Base-by-base conservation (phyloP, 2,329 filamentous ascomycete species). In the Phaeophleospora eucalypticola region DNA sequence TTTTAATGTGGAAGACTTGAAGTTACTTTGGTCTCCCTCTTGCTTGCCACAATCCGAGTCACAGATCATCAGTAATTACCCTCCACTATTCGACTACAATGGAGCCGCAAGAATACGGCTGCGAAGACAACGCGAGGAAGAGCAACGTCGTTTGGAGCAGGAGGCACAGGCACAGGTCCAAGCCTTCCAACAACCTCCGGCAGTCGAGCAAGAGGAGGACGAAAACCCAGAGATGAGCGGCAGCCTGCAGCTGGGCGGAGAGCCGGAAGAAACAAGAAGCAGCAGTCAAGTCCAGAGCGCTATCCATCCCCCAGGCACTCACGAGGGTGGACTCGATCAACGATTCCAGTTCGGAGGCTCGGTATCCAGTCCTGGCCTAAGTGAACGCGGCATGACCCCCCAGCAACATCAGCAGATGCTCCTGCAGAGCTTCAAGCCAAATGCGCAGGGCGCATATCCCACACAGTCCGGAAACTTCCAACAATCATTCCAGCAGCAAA, bases 171-270 rank as follows among this genome's bases (percentile, higher is more conserved):
- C 24, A 18, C 24, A 29, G 12, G 37, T 24, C 19, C 50, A 52
- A 39, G 67, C 77, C 18, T 60, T 79, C 16, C 73, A 76, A 53
- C 71, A 74, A 18, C 68, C 71, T 14, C 61, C 68, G 17, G 67
- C 68, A 35, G 67, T 69, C 3, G 74, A 77, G 36, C 75, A 77
- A 20, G 89, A 95, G 54, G 88, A 87, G 47, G 24, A 29, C 24
- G n/a, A n/a, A n/a, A 84, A 86, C 46, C 81, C 82, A 1, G 89
- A 93, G 67, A 62, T 62, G 51, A 86, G 86, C 56, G 87, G 87
- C 12, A 97, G 91, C 64, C 75, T 93, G 48, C 90, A 94, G 48
- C 77, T 97, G 15, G 91, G 91, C 47, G 91, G 91, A 36, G 91
- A 97, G 65, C 91, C 91, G 0, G 91, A 97, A 64, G 89, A 95